Evolutionary conservation across 2,329 filamentous ascomycete species (phyloP), one percentile per base, ranked within the genome.

Genomic region (Rachicladosporium sp.): DNA sequence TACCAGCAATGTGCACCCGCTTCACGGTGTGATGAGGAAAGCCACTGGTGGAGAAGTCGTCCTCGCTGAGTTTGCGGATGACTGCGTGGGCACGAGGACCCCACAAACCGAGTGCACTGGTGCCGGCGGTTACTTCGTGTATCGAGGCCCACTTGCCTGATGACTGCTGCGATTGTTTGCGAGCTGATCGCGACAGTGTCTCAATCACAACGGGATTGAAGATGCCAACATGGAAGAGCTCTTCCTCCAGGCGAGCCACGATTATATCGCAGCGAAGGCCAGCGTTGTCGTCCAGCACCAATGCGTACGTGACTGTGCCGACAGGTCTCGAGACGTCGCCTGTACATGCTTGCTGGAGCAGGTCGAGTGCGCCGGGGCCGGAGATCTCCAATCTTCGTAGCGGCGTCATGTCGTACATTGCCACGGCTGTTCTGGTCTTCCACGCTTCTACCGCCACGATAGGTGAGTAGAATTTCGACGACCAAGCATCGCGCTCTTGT

Each of bases 391-490:
- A 61, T 1, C 75, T 65, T 13, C 74, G 67, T 29, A 77, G 65
- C 0, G 75, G 69, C 1, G 74, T 78, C 65, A 79, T 69, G 46
- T 80, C 76, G 49, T 73, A 80, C 66, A 80, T 65, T 6, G 72
- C 76, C 2, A 70, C 74, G 0, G 72, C 69, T 4, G 73, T 76
- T 1, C 76, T 67, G 2, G 76, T 79, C 60, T 76, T 78, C 74
- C 74, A 79, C 0, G 76, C 76, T 52, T 80, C 76, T 1, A 62
- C 74, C 0, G 73, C 74, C 1, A 68, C 65, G 30, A 78, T 70
- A 0, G 74, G 70, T 0, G 74, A 78, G 52, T 76, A 71, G 44
- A 68, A 74, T 15, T 61, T 59, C 0, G 68, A 58, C 1, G 76
- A 74, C 76, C 76, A 80, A 0, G 66, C 55, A 50, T 80, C 76